Evolutionary conservation across 495 filamentous ascomycete genomes (phyloP).

Genomic region (Gamarada debralockiae): DNA sequence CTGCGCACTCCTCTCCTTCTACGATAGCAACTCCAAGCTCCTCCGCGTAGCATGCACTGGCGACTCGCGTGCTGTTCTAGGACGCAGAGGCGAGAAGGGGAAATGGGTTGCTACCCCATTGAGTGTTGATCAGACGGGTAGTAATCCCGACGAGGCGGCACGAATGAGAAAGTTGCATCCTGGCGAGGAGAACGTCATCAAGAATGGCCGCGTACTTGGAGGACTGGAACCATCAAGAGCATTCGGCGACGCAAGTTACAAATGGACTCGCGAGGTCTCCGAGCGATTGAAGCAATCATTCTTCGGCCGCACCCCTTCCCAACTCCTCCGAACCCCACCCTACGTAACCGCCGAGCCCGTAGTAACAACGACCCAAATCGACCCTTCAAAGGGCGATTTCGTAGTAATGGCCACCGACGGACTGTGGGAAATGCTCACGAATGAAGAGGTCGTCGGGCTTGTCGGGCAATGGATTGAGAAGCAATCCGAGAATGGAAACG

Average conservation of each 20-base stretch:
- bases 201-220: slow-evolving; percentile 86
- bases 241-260: slow-evolving; percentile 95
- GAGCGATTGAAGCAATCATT: slow-evolving; percentile 76
- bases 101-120: slow-evolving; percentile 92
- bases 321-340: slow-evolving; percentile 81
- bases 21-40: slow-evolving; percentile 78
- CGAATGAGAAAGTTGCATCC: slow-evolving; percentile 83
- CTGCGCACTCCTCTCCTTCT: slow-evolving; percentile 94
- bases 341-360: slow-evolving; percentile 98
- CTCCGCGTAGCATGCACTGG: slow-evolving; percentile 91
- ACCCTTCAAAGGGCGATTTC: slow-evolving; percentile 89
- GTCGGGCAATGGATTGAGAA: slow-evolving; percentile 96
- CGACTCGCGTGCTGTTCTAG: slow-evolving; percentile 86
- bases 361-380: slow-evolving; percentile 90
- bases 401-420: slow-evolving; percentile 96
- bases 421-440: slow-evolving; percentile 98
- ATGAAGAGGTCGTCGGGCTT: slow-evolving; percentile 95
- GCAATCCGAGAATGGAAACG: slow-evolving; percentile 43
- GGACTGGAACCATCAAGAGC: slow-evolving; percentile 88
- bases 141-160: slow-evolving; percentile 74
- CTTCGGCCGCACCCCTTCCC: slow-evolving; percentile 72
- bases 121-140: slow-evolving; percentile 89
- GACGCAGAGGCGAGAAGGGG: slow-evolving; percentile 68
- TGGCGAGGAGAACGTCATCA: slow-evolving; percentile 76
- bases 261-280: slow-evolving; percentile 84